Percentiles rank a stretch among this genome's conserved stretches.
These are phyloP conservation scores for Myochromella boudieri DNA, from an alignment of 768 basidiomycete genomes.

Conservation along the genomic window DNA sequence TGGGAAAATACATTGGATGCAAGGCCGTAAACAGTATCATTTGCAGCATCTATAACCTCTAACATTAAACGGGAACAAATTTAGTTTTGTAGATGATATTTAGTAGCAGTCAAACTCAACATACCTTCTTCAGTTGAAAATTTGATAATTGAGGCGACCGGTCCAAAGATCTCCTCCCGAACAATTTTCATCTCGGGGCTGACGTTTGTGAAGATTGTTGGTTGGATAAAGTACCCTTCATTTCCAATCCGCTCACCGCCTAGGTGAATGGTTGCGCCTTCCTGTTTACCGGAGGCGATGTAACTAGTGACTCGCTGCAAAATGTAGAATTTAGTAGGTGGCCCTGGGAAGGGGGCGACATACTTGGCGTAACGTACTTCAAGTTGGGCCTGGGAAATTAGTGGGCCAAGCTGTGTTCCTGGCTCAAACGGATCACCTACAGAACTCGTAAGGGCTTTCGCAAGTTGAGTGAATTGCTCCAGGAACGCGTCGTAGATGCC, in stretches of 20 bases:
- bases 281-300: constrained; percentile 65
- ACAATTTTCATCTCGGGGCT: constrained; percentile 67
- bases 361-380: constrained; percentile 54
- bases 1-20: constrained; percentile 17
- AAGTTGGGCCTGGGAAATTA: constrained; percentile 67
- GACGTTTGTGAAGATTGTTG: constrained; percentile 68
- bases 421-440: constrained; percentile 66
- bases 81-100: constrained; percentile 32
- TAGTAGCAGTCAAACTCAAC: not conserved
- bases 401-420: constrained; percentile 65
- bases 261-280: constrained; percentile 59
- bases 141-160: constrained; percentile 68
- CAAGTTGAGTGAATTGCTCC: constrained; percentile 46
- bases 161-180: constrained; percentile 72
- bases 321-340: not conserved
- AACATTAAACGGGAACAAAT: constrained; percentile 2
- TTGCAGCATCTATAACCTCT: constrained; percentile 21
- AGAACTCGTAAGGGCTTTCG: constrained; percentile 40
- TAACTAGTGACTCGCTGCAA: constrained; percentile 64
- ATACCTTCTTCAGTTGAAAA: constrained; percentile 55
- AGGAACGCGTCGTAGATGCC: constrained; percentile 80
- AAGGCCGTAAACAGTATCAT: constrained; percentile 15
- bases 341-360: not conserved
- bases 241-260: constrained; percentile 59
- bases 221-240: constrained; percentile 70